Evolutionary conservation across 129 eudicot species (phyloP), one percentile per base, ranked within the genome.

Genomic region (Lactuca sativa): DNA sequence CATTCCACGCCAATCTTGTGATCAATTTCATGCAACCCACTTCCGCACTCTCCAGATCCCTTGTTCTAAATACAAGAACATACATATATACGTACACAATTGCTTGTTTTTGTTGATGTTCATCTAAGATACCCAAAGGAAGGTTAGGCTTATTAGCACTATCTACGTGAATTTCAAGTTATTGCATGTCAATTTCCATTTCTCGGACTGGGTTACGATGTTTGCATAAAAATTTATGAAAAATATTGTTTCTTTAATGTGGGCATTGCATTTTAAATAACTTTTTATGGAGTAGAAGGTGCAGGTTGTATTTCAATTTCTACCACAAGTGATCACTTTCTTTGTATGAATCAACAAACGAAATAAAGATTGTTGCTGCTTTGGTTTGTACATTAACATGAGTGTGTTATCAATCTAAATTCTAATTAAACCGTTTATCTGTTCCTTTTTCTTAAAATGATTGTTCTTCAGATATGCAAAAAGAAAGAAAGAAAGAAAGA

Each of bases 301-400:
- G 64, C 55, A 76, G 33, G 5, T 38, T 53, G 47, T 67, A 59
- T 43, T 75, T 48, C 8, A 37, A 33, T 59, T 21, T 37, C 73
- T 59, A 14, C 74, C 74, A 56, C 38, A 59, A 58, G 11, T 48
- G 56, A 51, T 25, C 30, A 25, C 40, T 66, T 43, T 56, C 59
- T n/a, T 74, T 74, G 55, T 6, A 40, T 56, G 56, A 55, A 74
- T 74, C 48, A 55, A 43, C 40, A 74, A 55, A 37, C 56, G 67
- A 59, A 30, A 44, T 43, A 71, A 59, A 71, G 44, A 32, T 71
- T 31, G 51, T 34, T 58, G 55, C 56, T 58, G 55, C 56, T 62
- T 62, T 49, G 56, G 25, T 59, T 54, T 63, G 70, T 21, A 52
- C 53, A 33, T 37, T 15, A 54, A 52, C 53, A 33, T 37, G 32